phyloP scores from a whole-genome alignment of 805 yeast species.

The Kluyveromyces aestuarii region DNA sequence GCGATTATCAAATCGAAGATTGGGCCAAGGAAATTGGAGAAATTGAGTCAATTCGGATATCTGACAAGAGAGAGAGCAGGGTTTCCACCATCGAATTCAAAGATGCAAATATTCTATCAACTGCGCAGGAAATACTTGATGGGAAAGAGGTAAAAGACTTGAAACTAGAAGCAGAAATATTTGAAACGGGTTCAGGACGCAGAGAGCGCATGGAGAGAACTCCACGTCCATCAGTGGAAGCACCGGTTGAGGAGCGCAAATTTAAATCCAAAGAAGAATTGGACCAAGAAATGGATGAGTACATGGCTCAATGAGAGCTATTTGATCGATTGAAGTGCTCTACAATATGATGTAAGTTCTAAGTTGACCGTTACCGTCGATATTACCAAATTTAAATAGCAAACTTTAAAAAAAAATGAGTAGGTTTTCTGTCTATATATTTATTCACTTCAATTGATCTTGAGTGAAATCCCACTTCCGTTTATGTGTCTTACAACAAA shows the following conservation, averaged over 20 bases:
- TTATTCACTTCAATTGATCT: too few species aligned
- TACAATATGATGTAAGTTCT: too few species aligned
- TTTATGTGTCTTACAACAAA: too few species aligned
- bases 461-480: too few species aligned
- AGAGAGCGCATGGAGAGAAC: conserved; percentile 5
- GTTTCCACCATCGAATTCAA: conserved; percentile 23
- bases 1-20: conserved; percentile 26
- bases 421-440: background rate
- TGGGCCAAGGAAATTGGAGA: conserved; percentile 22
- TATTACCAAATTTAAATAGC: too few species aligned
- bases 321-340: background rate
- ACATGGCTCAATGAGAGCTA: background rate
- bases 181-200: conserved; percentile 7
- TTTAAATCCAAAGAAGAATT: conserved; percentile 4
- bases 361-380: too few species aligned
- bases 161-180: conserved; percentile 16
- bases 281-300: conserved; percentile 4
- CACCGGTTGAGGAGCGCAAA: background rate
- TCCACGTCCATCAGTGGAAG: background rate
- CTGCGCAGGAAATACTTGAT: conserved; percentile 18
- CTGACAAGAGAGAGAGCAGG: conserved; percentile 22
- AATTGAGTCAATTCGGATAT: conserved; percentile 13
- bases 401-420: background rate
- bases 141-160: conserved; percentile 14
- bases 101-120: conserved; percentile 12